Evolutionary conservation across 768 basidiomycete species (phyloP), one percentile per base, ranked within the genome.

Genomic region (Tephrocybe sp.): DNA sequence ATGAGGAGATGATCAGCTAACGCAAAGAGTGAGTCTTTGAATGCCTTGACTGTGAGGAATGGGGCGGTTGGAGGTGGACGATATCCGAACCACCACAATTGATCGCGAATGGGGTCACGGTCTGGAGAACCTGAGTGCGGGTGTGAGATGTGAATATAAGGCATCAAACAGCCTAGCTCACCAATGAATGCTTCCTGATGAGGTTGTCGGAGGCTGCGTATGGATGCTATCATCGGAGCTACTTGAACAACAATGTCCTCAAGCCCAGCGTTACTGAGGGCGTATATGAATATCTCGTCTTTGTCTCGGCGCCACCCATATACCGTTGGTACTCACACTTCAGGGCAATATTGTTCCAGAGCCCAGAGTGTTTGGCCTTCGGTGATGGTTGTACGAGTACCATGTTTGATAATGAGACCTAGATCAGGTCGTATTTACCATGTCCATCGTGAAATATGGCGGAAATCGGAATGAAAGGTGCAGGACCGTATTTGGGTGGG

Each of bases 181-280:
- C 43, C 43, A 17, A 45, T n/a, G n/a, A 45, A 45, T 20, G 43
- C 17, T 2, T 30, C 14, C 25, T 45, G 43, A 32, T 2, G 4
- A 45, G 43, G 43, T 20, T 45, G 43, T 45, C 43, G 43, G 17
- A 45, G 30, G 25, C 26, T 24, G 30, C 43, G 43, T 45, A 45
- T 45, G 30, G 43, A 45, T 30, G 25, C 26, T 45, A 45, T 45
- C 43, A 45, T 45, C n/a, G 43, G 43, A 45, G 43, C 43, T 45
- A 45, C 17, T 30, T 45, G 43, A 45, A 11, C 26, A 45, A 15
- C 43, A 18, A 45, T 32, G 11, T 30, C 43, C 8, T 45, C 20
- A 20, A 45, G 43, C 43, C 30, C 43, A 15, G 28, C 17, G 43
- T 45, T n/a, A 17, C 43, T 45, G 28, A 45, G 25, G 26, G 25